phyloP scores from a whole-genome alignment of 768 basidiomycete genomes.

The Cystobasidiopsis lactophilus region DNA sequence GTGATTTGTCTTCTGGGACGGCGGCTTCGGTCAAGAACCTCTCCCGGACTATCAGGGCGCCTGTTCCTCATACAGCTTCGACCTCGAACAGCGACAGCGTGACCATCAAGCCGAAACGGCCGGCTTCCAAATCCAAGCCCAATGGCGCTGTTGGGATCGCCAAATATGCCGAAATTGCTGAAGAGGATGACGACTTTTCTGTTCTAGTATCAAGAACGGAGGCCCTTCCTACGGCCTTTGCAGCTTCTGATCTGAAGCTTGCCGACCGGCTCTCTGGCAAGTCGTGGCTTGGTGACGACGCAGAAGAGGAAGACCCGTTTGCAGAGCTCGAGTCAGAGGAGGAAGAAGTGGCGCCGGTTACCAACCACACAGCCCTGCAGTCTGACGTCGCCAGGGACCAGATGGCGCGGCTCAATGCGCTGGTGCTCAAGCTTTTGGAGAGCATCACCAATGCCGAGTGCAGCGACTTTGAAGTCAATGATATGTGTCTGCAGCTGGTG shows the following conservation, averaged over 20 bases:
- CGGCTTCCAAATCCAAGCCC: too few relatives aligned
- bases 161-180: conserved; percentile 29
- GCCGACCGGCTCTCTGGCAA: not conserved
- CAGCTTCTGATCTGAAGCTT: not conserved
- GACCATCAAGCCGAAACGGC: not conserved
- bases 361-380: conserved; percentile 63
- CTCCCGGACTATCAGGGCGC: not conserved
- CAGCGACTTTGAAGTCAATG: conserved; percentile 50
- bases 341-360: conserved; percentile 32
- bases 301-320: conserved; percentile 88
- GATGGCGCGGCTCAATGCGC: conserved; percentile 59
- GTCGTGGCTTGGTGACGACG: conserved; percentile 46
- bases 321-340: conserved; percentile 42
- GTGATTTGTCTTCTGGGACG: conserved; percentile 36
- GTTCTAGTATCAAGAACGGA: conserved; percentile 54
- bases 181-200: conserved; percentile 79
- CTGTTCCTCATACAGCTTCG: not conserved
- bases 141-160: conserved; percentile 2
- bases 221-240: conserved; percentile 47
- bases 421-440: conserved; percentile 66
- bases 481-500: conserved; percentile 73
- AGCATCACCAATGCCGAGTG: conserved; percentile 58
- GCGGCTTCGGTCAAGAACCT: conserved; percentile 3
- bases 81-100: not conserved
- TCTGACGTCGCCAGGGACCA: conserved; percentile 84